Percentiles rank a stretch among this genome's conserved stretches.
phyloP scores from a whole-genome alignment of 2,329 filamentous ascomycete species.

The Penicillium sp. region DNA sequence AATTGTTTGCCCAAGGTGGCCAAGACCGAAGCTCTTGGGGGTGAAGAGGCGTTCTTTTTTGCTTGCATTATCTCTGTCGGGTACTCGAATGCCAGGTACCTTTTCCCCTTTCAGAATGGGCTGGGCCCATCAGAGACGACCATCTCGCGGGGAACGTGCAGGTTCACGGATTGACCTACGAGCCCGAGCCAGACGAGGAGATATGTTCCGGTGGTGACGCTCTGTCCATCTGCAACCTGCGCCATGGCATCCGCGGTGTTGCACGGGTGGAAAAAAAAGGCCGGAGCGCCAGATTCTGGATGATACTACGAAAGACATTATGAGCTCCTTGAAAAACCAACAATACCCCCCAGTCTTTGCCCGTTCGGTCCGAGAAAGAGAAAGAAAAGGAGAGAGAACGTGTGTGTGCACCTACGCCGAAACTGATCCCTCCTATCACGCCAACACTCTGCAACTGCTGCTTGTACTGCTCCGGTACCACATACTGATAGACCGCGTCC shows the following conservation, averaged over 20 bases:
- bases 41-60: slow-evolving; percentile 12
- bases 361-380: neutral
- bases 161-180: slow-evolving; percentile 77
- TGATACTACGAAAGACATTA: slow-evolving; percentile 68
- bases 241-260: slow-evolving; percentile 81
- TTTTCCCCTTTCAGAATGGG: slow-evolving; percentile 22
- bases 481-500: slow-evolving; percentile 71
- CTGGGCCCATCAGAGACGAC: slow-evolving; percentile 37
- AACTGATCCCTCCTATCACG: slow-evolving; percentile 74
- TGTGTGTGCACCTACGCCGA: slow-evolving; percentile 67
- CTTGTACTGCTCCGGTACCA: slow-evolving; percentile 72
- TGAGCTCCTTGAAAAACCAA: slow-evolving; percentile 40
- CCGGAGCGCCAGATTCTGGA: slow-evolving; percentile 76
- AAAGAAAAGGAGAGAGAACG: neutral
- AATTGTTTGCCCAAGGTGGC: slow-evolving; percentile 30
- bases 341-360: slow-evolving; percentile 25
- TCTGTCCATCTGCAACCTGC: slow-evolving; percentile 57
- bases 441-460: slow-evolving; percentile 65
- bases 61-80: slow-evolving; percentile 18
- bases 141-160: slow-evolving; percentile 76
- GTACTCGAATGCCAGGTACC: slow-evolving; percentile 23
- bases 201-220: slow-evolving; percentile 66
- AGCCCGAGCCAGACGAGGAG: slow-evolving; percentile 89
- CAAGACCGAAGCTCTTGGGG: slow-evolving; percentile 20
- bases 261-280: slow-evolving; percentile 94